Evolutionary conservation across 306 rosid species (phyloP).

Genomic region (Notholithocarpus densiflorus): DNA sequence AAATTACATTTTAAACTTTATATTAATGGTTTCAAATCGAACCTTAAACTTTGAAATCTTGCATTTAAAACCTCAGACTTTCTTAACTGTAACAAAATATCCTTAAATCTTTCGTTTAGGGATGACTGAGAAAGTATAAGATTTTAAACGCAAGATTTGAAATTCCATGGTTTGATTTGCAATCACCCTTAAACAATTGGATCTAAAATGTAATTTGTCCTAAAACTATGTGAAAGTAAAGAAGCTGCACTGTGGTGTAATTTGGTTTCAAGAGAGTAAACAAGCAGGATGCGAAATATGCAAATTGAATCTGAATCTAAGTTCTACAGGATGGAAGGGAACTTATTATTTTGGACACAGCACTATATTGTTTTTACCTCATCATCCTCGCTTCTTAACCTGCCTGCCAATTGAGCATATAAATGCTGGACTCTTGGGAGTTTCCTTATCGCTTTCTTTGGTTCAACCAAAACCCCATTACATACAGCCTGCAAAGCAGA

Average conservation of each 20-base stretch:
- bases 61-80: too few relatives aligned
- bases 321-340: background rate
- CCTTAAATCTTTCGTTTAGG: too few relatives aligned
- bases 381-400: constrained; percentile 69
- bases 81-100: too few relatives aligned
- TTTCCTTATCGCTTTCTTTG: constrained; percentile 68
- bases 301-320: background rate
- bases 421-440: constrained; percentile 89
- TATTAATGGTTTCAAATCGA: too few relatives aligned
- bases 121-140: too few relatives aligned
- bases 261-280: background rate
- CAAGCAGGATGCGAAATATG: background rate
- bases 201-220: too few relatives aligned
- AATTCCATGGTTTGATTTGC: too few relatives aligned
- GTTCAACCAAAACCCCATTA: constrained; percentile 53
- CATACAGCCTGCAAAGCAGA: constrained; percentile 65
- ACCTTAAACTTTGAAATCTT: too few relatives aligned
- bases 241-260: background rate
- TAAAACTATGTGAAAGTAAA: background rate
- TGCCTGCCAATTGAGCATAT: constrained; percentile 68
- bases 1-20: too few relatives aligned
- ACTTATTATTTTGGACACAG: background rate
- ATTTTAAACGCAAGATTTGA: too few relatives aligned
- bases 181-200: too few relatives aligned
- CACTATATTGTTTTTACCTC: constrained; percentile 57